Evolutionary conservation across 2,329 filamentous ascomycete species (phyloP).

Genomic region (Fusarium paranaense): DNA sequence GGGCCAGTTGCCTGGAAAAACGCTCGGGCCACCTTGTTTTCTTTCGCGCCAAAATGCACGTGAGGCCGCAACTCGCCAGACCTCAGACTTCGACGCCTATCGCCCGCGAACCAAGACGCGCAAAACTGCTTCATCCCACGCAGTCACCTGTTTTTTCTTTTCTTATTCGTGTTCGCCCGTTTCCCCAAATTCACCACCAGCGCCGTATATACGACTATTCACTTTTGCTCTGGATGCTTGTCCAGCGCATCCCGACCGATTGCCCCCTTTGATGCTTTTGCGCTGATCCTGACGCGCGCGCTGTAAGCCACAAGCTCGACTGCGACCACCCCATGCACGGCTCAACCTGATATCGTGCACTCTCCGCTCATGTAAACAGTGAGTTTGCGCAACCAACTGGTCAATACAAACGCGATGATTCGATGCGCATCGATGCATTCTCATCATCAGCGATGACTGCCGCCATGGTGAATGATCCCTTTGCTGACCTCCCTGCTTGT

Average conservation of each 20-base stretch:
- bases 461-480: conserved; percentile 19
- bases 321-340: conserved; percentile 45
- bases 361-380: conserved; percentile 37
- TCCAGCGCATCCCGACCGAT: conserved; percentile 5
- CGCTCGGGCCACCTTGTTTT: conserved; percentile 39
- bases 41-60: conserved; percentile 39
- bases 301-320: conserved; percentile 39
- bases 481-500: conserved; percentile 28
- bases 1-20: conserved; percentile 39
- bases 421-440: background rate
- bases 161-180: conserved; percentile 18
- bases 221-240: conserved; percentile 14
- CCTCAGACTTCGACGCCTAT: conserved; percentile 29
- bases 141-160: conserved; percentile 16
- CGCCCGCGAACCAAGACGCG: conserved; percentile 38
- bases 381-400: conserved; percentile 21
- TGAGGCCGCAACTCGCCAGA: conserved; percentile 36
- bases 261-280: conserved; percentile 22
- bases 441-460: background rate
- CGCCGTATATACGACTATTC: background rate
- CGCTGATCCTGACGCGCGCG: conserved; percentile 36
- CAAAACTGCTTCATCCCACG: conserved; percentile 34
- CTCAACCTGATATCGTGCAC: conserved; percentile 41
- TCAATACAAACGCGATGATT: background rate
- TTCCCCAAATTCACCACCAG: conserved; percentile 14